phyloP scores from a whole-genome alignment of 2,329 filamentous ascomycete genomes.

The Hypoxylon sp. region DNA sequence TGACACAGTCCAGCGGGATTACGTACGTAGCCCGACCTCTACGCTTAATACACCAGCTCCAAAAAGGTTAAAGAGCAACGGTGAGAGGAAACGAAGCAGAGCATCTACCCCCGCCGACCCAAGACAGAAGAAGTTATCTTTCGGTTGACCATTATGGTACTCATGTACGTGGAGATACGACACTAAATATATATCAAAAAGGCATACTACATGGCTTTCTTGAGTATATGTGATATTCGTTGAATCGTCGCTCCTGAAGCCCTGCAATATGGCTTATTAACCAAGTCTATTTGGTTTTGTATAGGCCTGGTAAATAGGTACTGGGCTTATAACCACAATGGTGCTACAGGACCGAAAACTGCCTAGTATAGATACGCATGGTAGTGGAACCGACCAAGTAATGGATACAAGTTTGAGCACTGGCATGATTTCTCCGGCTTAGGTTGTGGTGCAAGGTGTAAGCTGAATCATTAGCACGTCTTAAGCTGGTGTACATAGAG shows the following conservation, averaged over 20 bases:
- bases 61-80: conserved; percentile 54
- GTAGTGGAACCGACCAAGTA: neutral
- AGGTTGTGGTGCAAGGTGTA: neutral
- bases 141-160: conserved; percentile 55
- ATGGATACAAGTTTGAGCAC: neutral
- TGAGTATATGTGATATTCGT: neutral
- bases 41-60: conserved; percentile 54
- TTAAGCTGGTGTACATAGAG: neutral
- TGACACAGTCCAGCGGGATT: conserved; percentile 77
- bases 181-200: neutral
- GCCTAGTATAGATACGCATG: neutral
- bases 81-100: conserved; percentile 48
- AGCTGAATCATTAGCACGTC: neutral
- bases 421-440: neutral
- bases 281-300: too few relatives aligned
- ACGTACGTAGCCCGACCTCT: conserved; percentile 43
- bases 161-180: neutral
- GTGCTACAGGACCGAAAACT: neutral
- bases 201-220: neutral
- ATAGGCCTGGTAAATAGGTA: too few relatives aligned
- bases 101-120: conserved; percentile 45
- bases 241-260: neutral
- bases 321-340: too few relatives aligned
- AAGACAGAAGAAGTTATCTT: conserved; percentile 61
- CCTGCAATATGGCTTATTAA: neutral